Base-by-base conservation (phyloP, 176 grass and related monocot species). In the Poa pratensis region DNA sequence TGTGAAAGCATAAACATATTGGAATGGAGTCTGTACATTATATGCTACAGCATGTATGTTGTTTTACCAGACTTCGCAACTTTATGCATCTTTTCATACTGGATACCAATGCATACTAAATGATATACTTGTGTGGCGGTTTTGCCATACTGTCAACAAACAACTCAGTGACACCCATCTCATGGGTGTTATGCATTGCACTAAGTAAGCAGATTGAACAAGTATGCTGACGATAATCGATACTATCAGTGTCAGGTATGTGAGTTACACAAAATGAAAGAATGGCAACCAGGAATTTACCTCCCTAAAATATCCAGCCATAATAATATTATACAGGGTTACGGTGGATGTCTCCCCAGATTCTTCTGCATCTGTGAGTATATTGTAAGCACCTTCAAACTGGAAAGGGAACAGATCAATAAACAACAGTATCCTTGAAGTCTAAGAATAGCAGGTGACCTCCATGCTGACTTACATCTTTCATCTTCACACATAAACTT, bases 251-350 rank as follows among this genome's bases (percentile, higher is more conserved):
- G 62, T 37, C 28, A 51, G 70, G 37, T 87, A 77, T n/a, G n/a
- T 26, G 60, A 54, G 70, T 27, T 27, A 87, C 77, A 61, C 12
- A 59, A 86, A 87, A 49, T 72, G 37, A 65, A 91, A 80, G 60
- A 77, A 78, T 4, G 9, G 45, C 26, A 30, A 64, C 27, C 23
- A 63, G 77, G 76, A 86, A 76, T 85, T 91, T 83, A 87, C 93
- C 95, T 95, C 93, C 74, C 73, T 98, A 79, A 87, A 93, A 90
- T 92, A 98, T 81, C 93, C 93, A 64, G 88, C 70, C 79, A 95
- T 88, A 66, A 98, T 93, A 88, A 58, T 85, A 90, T 98, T 98
- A 83, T 93, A 98, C 89, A 98, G 78, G 89, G 75, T 81, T 93
- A 88, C 83, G 12, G 90, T 98, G 35, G 87, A 90, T 70, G 70